These are phyloP conservation scores for Fusarium veterinarium DNA, from an alignment of 2,329 filamentous ascomycete species.

Conservation along the genomic window DNA sequence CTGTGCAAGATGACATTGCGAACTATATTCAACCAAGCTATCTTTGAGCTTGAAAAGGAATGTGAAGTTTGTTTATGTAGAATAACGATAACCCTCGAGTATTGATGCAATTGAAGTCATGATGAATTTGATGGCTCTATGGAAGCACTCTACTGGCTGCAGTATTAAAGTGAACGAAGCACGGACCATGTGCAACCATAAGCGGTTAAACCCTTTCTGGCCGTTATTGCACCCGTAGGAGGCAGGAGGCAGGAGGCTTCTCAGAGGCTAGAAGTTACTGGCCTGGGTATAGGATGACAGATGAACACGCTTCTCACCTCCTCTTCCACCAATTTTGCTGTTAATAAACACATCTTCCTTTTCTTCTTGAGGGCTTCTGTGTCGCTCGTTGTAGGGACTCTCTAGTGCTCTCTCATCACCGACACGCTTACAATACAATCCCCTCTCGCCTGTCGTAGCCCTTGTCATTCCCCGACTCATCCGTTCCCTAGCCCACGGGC, in stretches of 20 bases:
- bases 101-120: constrained; percentile 44
- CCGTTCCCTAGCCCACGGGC: constrained; percentile 34
- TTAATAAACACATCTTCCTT: constrained; percentile 1
- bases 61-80: constrained; percentile 6
- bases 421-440: constrained; percentile 10
- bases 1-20: constrained; percentile 49
- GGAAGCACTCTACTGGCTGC: constrained; percentile 37
- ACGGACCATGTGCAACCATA: constrained; percentile 33
- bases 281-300: constrained; percentile 34
- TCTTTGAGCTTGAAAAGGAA: constrained; percentile 3
- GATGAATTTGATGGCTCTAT: constrained; percentile 34
- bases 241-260: constrained; percentile 29
- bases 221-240: constrained; percentile 11
- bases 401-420: not conserved
- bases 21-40: constrained; percentile 23
- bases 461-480: constrained; percentile 30
- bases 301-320: constrained; percentile 32
- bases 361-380: not conserved
- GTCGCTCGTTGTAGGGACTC: not conserved
- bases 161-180: constrained; percentile 28
- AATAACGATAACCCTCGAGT: constrained; percentile 11
- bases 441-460: constrained; percentile 5
- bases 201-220: constrained; percentile 32
- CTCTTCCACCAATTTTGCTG: constrained; percentile 20
- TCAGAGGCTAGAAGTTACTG: constrained; percentile 21